Evolutionary conservation across 352 stramenopile species (phyloP), one percentile per base, ranked within the genome.

Genomic region (Globisporangium abappressorium): DNA sequence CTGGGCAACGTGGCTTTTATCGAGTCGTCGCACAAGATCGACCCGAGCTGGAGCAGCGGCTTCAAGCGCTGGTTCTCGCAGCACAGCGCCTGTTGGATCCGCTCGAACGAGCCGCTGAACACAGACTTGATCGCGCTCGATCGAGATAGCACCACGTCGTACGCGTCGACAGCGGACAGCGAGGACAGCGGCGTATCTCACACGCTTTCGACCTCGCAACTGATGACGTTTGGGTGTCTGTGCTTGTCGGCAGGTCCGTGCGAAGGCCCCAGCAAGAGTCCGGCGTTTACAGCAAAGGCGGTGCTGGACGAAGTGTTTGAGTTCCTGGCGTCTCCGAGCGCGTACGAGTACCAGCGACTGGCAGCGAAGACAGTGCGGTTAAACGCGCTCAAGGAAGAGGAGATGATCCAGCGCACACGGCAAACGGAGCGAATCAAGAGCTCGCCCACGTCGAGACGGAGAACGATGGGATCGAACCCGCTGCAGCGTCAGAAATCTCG

Each of bases 1-100:
- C 77, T 97, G 30, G 88, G 83, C 1, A 95, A 90, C 63, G 87
- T 97, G 12, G 88, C 87, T 3, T 95, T 90, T 63, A 89, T 97
- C 51, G 90, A 97, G 71, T 94, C 86, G n/a, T 88, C 76, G 47
- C 82, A 95, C 74, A 89, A 93, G 57, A 73, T 92, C 28, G 87
- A 93, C 49, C 74, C 77, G 33, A 80, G 80, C 24, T 94, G 91
- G 79, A 85, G 81, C 57, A 73, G 77, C 0, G 78, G 79, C 14
- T 92, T 96, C 55, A 85, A 90, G 70, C 82, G 88, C 2, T 96
- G 91, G 57, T 87, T 96, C 61, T 91, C 78, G 18, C 80, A 92
- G 70, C 82, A 94, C 65, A 89, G 81, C 51, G 82, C 96, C 12
- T 91, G 82, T 36, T 97, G 87, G 85, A 87, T 92, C 22, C 70